These are phyloP conservation scores for Penicillium olsonii DNA, from an alignment of 2,329 filamentous ascomycete species.

Conservation along the genomic window DNA sequence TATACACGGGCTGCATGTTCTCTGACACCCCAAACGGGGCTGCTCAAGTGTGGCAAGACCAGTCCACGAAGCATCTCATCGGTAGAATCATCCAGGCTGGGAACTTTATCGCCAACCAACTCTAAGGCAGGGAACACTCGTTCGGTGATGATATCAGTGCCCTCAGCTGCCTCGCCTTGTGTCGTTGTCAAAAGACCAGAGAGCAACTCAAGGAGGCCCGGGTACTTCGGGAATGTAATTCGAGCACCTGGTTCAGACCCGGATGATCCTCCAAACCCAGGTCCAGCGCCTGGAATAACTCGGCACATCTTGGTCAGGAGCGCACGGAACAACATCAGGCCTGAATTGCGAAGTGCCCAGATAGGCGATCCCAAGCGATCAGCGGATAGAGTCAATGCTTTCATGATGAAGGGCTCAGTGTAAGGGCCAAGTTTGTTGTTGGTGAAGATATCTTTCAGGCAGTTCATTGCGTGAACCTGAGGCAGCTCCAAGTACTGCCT, in stretches of 20 bases:
- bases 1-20: constrained; percentile 50
- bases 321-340: constrained; percentile 82
- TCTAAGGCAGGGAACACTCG: constrained; percentile 49
- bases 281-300: constrained; percentile 39
- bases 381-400: constrained; percentile 76
- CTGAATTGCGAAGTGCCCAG: constrained; percentile 95
- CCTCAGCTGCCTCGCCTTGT: constrained; percentile 21
- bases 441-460: constrained; percentile 87
- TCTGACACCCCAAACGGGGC: constrained; percentile 48
- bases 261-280: constrained; percentile 52
- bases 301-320: constrained; percentile 68
- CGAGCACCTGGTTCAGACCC: constrained; percentile 45
- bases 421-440: constrained; percentile 72
- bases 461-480: constrained; percentile 95
- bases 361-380: constrained; percentile 76
- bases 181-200: constrained; percentile 36
- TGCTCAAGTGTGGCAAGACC: constrained; percentile 42
- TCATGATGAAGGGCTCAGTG: constrained; percentile 72
- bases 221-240: constrained; percentile 44
- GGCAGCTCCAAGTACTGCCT: constrained; percentile 62
- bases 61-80: constrained; percentile 35
- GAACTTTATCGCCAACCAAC: constrained; percentile 47
- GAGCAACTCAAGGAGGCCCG: constrained; percentile 39
- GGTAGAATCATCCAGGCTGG: constrained; percentile 33
- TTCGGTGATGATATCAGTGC: constrained; percentile 41